Base-by-base conservation (phyloP, 768 basidiomycete species). In the Boletus barrowsii region DNA sequence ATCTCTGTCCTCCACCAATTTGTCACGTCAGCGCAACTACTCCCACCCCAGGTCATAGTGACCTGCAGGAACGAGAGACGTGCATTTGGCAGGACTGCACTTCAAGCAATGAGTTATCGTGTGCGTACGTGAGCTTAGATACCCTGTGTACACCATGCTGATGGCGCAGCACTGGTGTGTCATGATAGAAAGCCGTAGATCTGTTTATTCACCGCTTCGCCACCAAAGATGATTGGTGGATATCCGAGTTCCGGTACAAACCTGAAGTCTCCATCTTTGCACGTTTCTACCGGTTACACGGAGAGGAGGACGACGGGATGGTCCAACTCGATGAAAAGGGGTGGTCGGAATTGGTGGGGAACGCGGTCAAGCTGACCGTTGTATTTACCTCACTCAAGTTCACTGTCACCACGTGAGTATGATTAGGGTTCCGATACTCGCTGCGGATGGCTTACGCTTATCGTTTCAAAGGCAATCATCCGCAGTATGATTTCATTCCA, bases 341-440 rank as follows among this genome's bases (percentile, higher is more conserved):
- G 5, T 70, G 68, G 68, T 37, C 68, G 18, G 68, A 70, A 46
- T 57, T 70, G 33, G 64, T 70, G 15, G 70, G 70, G 13, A 70
- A 70, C 29, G 70, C 68, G 5, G 68, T 66, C 32, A 70, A 68
- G 54, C 35, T 70, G 44, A 70, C 68, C 1, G 41, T 70, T 13
- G 61, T 70, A 11, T 70, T 70, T 53, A 72, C 64, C 24, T 71
- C 68, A 30, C 70, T 70, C 61, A 70, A 72, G 60, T 70, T 70
- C 44, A 67, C 32, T 29, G 68, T 70, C 36, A 64, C 70, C 10
- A 57, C 68, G 70, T 70, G 46, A 64, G 68, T 68, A 30, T 18
- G 32, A 17, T 8, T 5, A 30, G 42, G 26, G 33, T 35, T 35
- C 3, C 3, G 14, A n/a, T 10, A 3, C 7, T 8, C 37, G 53